Base-by-base conservation (phyloP, 331 rosid genomes). In the Quercus lobata region DNA sequence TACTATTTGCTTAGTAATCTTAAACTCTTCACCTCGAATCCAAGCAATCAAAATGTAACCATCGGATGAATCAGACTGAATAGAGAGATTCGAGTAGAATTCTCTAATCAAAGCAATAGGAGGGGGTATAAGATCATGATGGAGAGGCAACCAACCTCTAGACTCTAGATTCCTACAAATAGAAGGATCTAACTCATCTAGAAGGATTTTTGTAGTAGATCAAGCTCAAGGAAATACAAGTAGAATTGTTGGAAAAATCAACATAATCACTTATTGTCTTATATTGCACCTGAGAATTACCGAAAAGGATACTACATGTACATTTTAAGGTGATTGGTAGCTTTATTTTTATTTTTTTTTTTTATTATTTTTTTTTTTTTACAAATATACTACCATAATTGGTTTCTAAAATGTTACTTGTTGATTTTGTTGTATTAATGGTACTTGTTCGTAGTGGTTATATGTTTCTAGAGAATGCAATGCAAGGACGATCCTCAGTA, bases 401-500 rank as follows among this genome's bases (percentile, higher is more conserved):
- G 22, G 7, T 7, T 7, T 18, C 11, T 6, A 0, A 58, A 8
- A 58, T 58, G 3, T 22, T 7, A 58, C 10, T 12, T 58, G 65
- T 7, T 58, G 15, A 22, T 12, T 6, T 58, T 21, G 29, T 21
- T 22, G 14, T 22, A 22, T 58, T 21, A 6, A n/a, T 5, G 9
- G 9, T 58, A 4, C 0, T 15, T 57, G 2, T 25, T 32, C 78
- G 54, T 3, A 88, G 91, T 74, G 89, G 89, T 10, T 88, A 85
- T 14, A 83, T 85, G 86, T 66, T 86, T 74, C 91, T 84, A 0
- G 88, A 88, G 5, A 83, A 85, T 57, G 89, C 72, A 15, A 56
- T 55, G 69, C 71, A 71, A 1, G 88, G 87, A 4, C 72, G 71
- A 0, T 80, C 37, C 18, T 86, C 75, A 2, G 49, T 69, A 3